Base-by-base conservation (phyloP, 2,329 filamentous ascomycete genomes). In the Remersonia thermophila region DNA sequence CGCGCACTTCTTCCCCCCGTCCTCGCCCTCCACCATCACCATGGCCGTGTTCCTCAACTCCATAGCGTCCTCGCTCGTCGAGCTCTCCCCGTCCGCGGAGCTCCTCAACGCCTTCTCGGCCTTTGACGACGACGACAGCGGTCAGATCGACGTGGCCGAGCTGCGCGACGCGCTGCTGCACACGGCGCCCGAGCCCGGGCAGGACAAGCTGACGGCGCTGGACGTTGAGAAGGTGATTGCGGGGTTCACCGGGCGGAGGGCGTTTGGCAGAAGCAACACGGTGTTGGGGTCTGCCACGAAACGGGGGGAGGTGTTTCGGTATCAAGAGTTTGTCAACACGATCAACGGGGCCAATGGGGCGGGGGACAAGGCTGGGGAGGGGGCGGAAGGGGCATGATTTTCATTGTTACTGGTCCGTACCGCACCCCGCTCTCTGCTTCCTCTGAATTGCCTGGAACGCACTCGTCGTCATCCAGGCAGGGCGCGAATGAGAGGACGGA, bases 51-150 rank as follows among this genome's bases (percentile, higher is more conserved):
- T 93, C 55, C 69, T 98, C 15, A 89, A 85, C 53, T 80, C 78
- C 1, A 66, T 98, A 2, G 83, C 87, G 1, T 72, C 74, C 8
- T 71, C 83, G 2, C 66, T 96, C 3, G 73, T 76, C 1, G 71
- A 77, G 0, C 66, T 96, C 13, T 93, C 84, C 1, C 78, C 83
- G 0, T 73, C 77, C 15, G 71, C 76, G 12, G 91, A 98, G 54
- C 70, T 98, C 8, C 65, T 85, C 14, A 89, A 86, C 1, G 91
- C 91, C 0, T 89, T 98, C 48, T 85, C 85, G 2, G 91, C 91
- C 0, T 96, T 96, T 54, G 91, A 98, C 53, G 83, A 93, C 43
- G 86, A 93, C 44, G 91, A 98, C 55, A 91, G 83, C 50, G 91
- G 91, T 3, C 86, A 95, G 58, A 77, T 96, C 27, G 86, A 96